Conservation (phyloP, 768 basidiomycete species). For the Auricularia cornea region DNA sequence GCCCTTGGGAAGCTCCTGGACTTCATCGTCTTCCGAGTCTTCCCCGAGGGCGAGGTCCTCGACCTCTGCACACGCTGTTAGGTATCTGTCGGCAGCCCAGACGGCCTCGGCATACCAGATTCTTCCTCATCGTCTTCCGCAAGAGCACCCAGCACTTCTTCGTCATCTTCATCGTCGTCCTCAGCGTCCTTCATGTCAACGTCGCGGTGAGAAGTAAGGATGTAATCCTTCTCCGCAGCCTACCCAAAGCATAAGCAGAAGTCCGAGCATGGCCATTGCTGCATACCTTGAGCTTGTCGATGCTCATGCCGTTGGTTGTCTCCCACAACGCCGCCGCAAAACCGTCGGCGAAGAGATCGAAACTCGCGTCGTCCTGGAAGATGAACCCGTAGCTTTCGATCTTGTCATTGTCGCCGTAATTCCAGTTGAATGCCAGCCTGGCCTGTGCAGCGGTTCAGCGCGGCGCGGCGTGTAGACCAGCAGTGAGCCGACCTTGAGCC, state of each 20-base stretch:
- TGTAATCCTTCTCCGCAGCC: constrained; percentile 83
- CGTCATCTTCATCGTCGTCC: constrained; percentile 62
- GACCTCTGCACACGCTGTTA: constrained; percentile 11
- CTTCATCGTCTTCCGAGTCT: constrained; percentile 32
- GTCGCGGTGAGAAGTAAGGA: constrained; percentile 70
- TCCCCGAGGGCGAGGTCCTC: constrained; percentile 4
- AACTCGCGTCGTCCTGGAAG: constrained; percentile 50
- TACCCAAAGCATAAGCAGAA: constrained; percentile 18
- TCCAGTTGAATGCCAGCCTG: constrained; percentile 72
- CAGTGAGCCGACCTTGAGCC: neutral
- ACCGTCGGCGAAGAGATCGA: constrained; percentile 46
- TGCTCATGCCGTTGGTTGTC: constrained; percentile 58
- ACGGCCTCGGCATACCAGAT: constrained; percentile 10
- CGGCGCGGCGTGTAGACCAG: no score
- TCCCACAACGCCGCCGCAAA: constrained; percentile 79
- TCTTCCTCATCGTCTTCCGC: constrained; percentile 29
- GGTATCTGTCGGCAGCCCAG: neutral
- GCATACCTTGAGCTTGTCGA: constrained; percentile 73
- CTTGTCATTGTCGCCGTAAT: constrained; percentile 43
- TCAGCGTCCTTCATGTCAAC: constrained; percentile 79
- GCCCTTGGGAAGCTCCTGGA: constrained; percentile 34
- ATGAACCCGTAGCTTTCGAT: constrained; percentile 69
- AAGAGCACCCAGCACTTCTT: constrained; percentile 55
- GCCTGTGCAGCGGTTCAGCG: neutral
- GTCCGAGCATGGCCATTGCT: neutral